These are phyloP conservation scores for Hypoxylon sp. DNA, from an alignment of 2,329 filamentous ascomycete genomes.

Conservation along the genomic window DNA sequence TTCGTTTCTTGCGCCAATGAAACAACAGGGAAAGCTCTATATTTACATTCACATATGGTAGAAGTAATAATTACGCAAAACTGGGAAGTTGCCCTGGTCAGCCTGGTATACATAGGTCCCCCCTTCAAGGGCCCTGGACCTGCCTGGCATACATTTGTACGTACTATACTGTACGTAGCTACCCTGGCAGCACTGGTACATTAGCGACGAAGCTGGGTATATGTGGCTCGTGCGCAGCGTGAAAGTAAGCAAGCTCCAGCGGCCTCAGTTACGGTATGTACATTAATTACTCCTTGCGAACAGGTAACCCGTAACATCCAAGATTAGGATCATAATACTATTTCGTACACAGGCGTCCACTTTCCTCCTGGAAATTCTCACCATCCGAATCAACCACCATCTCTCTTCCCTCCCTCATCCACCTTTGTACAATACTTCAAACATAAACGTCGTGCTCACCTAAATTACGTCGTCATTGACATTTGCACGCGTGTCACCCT, in stretches of 20 bases:
- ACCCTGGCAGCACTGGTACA: neutral
- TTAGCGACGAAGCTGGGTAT: neutral
- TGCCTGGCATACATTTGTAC: neutral
- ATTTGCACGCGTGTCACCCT: constrained; percentile 44
- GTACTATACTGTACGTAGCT: constrained; percentile 1
- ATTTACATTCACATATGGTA: neutral
- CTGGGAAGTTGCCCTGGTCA: constrained; percentile 4
- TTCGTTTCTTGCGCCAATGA: constrained; percentile 15
- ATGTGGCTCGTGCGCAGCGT: constrained; percentile 36
- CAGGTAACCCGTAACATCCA: constrained; percentile 52
- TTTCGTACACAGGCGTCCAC: constrained; percentile 34
- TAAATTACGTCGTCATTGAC: constrained; percentile 22
- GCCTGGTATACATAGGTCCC: no score
- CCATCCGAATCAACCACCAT: constrained; percentile 32
- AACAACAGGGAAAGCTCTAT: constrained; percentile 7
- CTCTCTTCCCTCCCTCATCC: constrained; percentile 41
- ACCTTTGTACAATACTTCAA: constrained; percentile 48
- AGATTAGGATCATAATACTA: constrained; percentile 38
- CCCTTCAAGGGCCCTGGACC: constrained; percentile 1
- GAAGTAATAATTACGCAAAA: neutral
- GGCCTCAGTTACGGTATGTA: constrained; percentile 32
- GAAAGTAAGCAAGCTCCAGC: constrained; percentile 39
- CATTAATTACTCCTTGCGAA: constrained; percentile 49
- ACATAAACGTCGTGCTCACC: constrained; percentile 24
- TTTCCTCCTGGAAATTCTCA: constrained; percentile 49